These are phyloP conservation scores for Colletotrichum phormii DNA, from an alignment of 2,329 filamentous ascomycete species.

Conservation along the genomic window DNA sequence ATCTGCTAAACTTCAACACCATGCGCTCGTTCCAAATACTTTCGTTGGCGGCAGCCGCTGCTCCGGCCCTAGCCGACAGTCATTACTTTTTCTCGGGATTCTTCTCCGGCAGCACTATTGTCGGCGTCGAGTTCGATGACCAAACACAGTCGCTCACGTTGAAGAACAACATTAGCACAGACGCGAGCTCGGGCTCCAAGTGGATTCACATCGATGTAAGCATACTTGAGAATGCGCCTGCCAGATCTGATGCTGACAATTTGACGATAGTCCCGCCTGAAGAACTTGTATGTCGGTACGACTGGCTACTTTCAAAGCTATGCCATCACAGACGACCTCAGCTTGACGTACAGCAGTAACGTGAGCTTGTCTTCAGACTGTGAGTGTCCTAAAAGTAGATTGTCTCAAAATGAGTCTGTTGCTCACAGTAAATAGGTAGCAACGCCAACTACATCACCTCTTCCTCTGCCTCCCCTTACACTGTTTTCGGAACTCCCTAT, in stretches of 20 bases:
- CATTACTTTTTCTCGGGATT: constrained; percentile 29
- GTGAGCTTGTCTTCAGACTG: constrained; percentile 28
- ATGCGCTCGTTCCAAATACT: constrained; percentile 16
- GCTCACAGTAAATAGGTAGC: neutral
- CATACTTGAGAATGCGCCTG: neutral
- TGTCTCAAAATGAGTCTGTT: no score
- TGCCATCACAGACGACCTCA: constrained; percentile 22
- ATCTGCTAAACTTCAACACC: neutral
- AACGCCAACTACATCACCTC: constrained; percentile 40
- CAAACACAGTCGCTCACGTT: constrained; percentile 38
- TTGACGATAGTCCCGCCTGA: constrained; percentile 11
- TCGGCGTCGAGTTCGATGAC: constrained; percentile 41
- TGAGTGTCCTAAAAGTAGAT: neutral
- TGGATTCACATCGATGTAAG: constrained; percentile 40
- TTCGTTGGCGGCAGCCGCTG: constrained; percentile 1
- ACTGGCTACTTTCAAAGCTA: constrained; percentile 29
- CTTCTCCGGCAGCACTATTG: constrained; percentile 20
- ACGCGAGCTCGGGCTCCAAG: constrained; percentile 33
- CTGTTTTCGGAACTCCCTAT: constrained; percentile 41
- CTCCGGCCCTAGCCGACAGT: constrained; percentile 12
- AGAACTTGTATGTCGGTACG: constrained; percentile 23
- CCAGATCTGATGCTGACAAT: neutral
- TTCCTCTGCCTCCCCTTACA: constrained; percentile 35
- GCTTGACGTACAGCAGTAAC: constrained; percentile 24
- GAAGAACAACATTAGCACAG: constrained; percentile 39